phyloP scores from a whole-genome alignment of 306 rosid species.

The Leucaena leucocephala region DNA sequence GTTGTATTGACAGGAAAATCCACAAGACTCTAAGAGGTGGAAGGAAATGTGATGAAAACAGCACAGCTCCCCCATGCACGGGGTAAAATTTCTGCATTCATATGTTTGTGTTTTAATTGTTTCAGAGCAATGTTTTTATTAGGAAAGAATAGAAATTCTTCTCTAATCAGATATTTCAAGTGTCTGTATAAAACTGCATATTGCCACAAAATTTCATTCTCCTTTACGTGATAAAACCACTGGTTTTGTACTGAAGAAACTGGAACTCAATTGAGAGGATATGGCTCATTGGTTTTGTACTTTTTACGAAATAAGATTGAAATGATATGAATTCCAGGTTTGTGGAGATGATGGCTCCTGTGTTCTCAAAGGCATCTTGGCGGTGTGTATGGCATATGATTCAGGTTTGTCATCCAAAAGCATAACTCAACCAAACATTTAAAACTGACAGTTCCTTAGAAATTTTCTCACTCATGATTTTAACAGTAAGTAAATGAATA shows the following conservation, averaged over 20 bases:
- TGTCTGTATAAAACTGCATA: not conserved
- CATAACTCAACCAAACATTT: not conserved
- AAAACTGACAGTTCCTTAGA: not conserved
- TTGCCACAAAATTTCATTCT: not conserved
- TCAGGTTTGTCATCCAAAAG: conserved; percentile 37
- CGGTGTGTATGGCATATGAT: conserved; percentile 55
- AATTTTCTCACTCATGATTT: not conserved
- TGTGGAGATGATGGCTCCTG: conserved; percentile 67
- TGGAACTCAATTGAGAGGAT: too few species aligned
- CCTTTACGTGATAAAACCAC: not conserved
- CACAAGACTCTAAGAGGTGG: conserved; percentile 22
- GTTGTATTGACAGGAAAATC: conserved; percentile 31
- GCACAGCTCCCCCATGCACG: conserved; percentile 36
- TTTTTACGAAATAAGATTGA: not conserved
- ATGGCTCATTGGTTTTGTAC: too few species aligned
- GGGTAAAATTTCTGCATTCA: conserved; percentile 31
- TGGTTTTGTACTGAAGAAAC: too few species aligned
- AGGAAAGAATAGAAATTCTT: not conserved
- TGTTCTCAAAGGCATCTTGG: conserved; percentile 53
- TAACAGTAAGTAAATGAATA: not conserved
- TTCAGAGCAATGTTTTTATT: not conserved
- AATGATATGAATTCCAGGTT: conserved; percentile 33
- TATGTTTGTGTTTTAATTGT: not conserved
- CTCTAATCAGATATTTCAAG: not conserved
- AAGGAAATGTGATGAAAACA: conserved; percentile 31